Evolutionary conservation across 1,284 basidiomycete genomes (phyloP), one percentile per base, ranked within the genome.

Genomic region (Cryptococcus sp.): DNA sequence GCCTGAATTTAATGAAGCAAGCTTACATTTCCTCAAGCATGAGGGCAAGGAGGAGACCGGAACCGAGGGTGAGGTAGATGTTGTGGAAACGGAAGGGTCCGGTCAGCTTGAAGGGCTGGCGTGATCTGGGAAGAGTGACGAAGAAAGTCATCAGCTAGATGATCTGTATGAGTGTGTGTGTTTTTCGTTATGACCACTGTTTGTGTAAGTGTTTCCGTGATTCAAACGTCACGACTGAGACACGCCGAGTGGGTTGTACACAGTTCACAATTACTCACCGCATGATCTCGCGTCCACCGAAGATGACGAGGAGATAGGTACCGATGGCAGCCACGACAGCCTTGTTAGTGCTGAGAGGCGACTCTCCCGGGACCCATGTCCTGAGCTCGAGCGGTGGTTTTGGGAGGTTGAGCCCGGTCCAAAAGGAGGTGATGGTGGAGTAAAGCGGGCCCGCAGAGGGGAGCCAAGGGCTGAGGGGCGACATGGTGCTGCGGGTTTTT

Each of bases 81-180:
- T 99, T 99, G 81, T 99, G 95, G 50, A 89, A 75, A 81, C 94
- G 89, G 81, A 99, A 99, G 63, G 93, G 84, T 50, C 84, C 79
- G 70, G 89, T 93, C 72, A 96, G 87, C 81, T 89, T 90, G 73
- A 84, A 83, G 43, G 88, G 84, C 69, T 83, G 81, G 66, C 83
- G 84, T 75, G 84, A 82, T 78, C 78, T 79, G 55, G 20, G 16
- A 17, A 19, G 19, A 46, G 20, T 23, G 10, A 48, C 23, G n/a
- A 15, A 11, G 6, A 25, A 11, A 47, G 52, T 46, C 43, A 51
- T 50, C 53, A n/a, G n/a, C n/a, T 26, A 19, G 17, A 38, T 19
- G 34, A 25, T n/a, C 26, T 43, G n/a, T 20, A 16, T 44, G 15
- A 6, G 47, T 43, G 46, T 39, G 53, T 40, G 47, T 43, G 46